phyloP scores from a whole-genome alignment of 2,329 filamentous ascomycete species.

The Pseudonectria buxi region DNA sequence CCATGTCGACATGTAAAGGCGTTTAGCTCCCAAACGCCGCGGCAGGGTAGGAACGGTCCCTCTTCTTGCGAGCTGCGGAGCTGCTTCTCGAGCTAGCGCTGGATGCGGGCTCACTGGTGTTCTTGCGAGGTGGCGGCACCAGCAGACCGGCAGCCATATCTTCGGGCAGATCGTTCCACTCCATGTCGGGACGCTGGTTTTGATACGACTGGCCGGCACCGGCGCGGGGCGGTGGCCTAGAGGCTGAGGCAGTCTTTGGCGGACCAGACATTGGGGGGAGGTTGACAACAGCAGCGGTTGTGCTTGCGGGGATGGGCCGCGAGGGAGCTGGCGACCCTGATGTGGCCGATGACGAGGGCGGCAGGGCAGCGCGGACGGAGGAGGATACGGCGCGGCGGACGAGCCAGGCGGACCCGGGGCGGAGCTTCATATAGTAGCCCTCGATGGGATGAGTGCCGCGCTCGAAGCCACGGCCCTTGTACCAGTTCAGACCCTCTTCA shows the following conservation, averaged over 20 bases:
- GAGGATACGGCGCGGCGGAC: conserved; percentile 40
- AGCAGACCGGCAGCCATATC: conserved; percentile 44
- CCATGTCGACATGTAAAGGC: too few species aligned
- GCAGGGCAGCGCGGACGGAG: conserved; percentile 17
- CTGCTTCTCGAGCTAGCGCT: conserved; percentile 50
- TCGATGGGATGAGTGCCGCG: conserved; percentile 40
- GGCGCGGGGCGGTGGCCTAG: conserved; percentile 18
- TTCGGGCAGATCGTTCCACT: conserved; percentile 60
- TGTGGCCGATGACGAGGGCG: conserved; percentile 10
- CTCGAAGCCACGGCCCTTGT: conserved; percentile 50
- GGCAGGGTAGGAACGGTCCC: conserved; percentile 54
- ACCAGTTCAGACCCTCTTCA: conserved; percentile 57
- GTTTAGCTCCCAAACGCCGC: conserved; percentile 49
- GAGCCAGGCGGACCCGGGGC: conserved; percentile 56
- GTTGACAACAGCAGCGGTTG: conserved; percentile 27
- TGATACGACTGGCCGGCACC: conserved; percentile 45
- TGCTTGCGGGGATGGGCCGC: conserved; percentile 15
- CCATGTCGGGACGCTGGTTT: conserved; percentile 50
- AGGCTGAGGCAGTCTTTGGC: conserved; percentile 13
- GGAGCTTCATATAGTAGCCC: conserved; percentile 57
- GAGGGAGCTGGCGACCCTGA: conserved; percentile 6
- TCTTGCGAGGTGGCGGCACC: conserved; percentile 21
- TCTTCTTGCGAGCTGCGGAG: conserved; percentile 48
- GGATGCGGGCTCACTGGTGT: conserved; percentile 28
- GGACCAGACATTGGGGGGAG: conserved; percentile 22